Evolutionary conservation across 177 flowering plant genomes (phyloP), one percentile per base, ranked within the genome.

Genomic region (Vitis hybrid): DNA sequence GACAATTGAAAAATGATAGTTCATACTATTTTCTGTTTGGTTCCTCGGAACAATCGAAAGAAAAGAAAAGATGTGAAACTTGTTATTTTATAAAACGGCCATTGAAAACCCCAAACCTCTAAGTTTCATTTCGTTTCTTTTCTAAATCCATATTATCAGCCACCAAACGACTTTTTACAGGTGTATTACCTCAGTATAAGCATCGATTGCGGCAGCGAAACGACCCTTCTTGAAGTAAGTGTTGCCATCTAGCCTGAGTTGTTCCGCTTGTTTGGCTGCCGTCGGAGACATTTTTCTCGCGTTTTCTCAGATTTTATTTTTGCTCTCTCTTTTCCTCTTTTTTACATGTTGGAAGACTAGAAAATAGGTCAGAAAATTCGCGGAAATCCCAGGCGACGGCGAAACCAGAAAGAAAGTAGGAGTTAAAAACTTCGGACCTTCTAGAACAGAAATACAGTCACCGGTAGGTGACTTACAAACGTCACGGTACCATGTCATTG

Each of bases 151-250:
- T 39, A 39, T 39, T 39, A 5, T 39, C 14, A 31, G 39, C 16
- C 55, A 66, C 60, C 29, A 26, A 66, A 29, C 15, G 45, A 39
- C 8, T 39, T 39, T 5, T 39, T 5, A 39, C 0, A 39, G 12
- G 5, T 3, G 0, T 3, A 58, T 10, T 45, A 94, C 97, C 93
- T 87, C 94, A 0, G 99, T 93, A 60, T 95, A 95, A 48, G 99
- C 99, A 65, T 95, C 99, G 48, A 95, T 95, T 77, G 98, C 98
- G 58, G 99, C 99, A 3, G 81, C 91, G 50, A 86, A 87, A 2
- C 89, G 83, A 8, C 77, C 77, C 69, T 88, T 91, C 56, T 69
- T 77, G 85, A 88, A 94, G 77, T 73, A 90, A 13, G 5, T 0
- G 70, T 94, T 94, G 1, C 98, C 98, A 19, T 87, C 84, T 75